Evolutionary conservation across 306 rosid species (phyloP).

Genomic region (Carpinus viminea): DNA sequence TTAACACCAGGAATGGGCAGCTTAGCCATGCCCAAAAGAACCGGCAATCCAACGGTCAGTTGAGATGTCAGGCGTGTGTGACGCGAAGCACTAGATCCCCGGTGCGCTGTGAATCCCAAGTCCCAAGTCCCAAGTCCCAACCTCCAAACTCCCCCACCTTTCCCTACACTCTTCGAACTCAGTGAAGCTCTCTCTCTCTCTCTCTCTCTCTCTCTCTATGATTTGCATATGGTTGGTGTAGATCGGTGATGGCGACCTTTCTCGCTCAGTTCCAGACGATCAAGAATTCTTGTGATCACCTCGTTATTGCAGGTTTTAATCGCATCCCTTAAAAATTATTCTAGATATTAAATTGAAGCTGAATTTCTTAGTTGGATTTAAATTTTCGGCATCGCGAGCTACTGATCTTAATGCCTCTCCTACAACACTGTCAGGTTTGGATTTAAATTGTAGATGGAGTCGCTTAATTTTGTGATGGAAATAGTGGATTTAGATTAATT

Average conservation of each 20-base stretch:
- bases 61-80: constrained; percentile 8
- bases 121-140: constrained; percentile 21
- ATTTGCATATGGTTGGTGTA: constrained; percentile 33
- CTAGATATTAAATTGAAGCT: constrained; percentile 4
- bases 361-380: constrained; percentile 14
- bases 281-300: constrained; percentile 79
- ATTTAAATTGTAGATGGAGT: constrained; percentile 12
- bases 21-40: background rate
- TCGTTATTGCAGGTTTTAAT: constrained; percentile 76
- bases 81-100: constrained; percentile 57
- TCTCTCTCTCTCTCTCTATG: constrained; percentile 31
- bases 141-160: constrained; percentile 20
- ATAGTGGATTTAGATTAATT: background rate
- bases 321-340: background rate
- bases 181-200: constrained; percentile 24
- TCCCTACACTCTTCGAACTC: constrained; percentile 24
- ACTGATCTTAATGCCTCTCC: constrained; percentile 25
- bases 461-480: constrained; percentile 11
- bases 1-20: background rate
- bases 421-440: background rate
- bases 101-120: constrained; percentile 24
- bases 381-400: constrained; percentile 20
- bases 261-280: constrained; percentile 96
- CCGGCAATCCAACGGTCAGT: constrained; percentile 33
- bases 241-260: constrained; percentile 84